A percentile compares a stretch with the other conserved stretches of the same genome.
These are phyloP conservation scores for Polyplosphaeria fusca DNA, from an alignment of 495 filamentous ascomycete species.

Conservation along the genomic window DNA sequence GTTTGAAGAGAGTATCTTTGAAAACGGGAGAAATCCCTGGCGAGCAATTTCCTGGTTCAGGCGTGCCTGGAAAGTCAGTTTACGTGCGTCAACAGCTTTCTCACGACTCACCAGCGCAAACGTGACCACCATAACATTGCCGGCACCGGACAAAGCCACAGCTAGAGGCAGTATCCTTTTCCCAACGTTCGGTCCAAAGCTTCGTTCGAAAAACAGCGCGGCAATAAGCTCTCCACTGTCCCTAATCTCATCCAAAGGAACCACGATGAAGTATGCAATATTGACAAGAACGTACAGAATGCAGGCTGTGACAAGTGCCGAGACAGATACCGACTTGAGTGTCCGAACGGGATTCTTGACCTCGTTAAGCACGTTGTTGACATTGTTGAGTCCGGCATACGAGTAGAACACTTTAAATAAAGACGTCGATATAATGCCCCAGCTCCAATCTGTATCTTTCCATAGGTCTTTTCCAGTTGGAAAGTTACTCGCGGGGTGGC, in stretches of 20 bases:
- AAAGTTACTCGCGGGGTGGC: constrained; percentile 1
- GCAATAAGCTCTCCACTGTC: constrained; percentile 64
- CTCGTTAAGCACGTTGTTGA: constrained; percentile 76
- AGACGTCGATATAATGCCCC: constrained; percentile 56
- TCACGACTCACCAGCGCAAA: constrained; percentile 43
- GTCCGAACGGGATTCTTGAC: constrained; percentile 67
- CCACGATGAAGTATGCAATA: constrained; percentile 64
- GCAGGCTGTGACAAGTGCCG: constrained; percentile 59
- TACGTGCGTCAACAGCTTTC: neutral
- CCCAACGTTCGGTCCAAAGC: constrained; percentile 60
- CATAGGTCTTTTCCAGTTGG: constrained; percentile 41
- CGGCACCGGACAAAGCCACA: constrained; percentile 64
- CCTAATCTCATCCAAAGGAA: constrained; percentile 67
- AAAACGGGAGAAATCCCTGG: constrained; percentile 68
- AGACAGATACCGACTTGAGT: constrained; percentile 59
- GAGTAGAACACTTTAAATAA: constrained; percentile 74
- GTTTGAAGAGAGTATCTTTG: constrained; percentile 58
- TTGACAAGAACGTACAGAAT: constrained; percentile 67
- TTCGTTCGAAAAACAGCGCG: constrained; percentile 64
- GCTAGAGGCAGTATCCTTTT: constrained; percentile 58
- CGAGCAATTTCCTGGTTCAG: constrained; percentile 67
- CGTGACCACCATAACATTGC: constrained; percentile 77
- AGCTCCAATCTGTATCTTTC: constrained; percentile 56
- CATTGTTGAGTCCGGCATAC: constrained; percentile 64
- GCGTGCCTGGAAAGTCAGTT: constrained; percentile 52